Evolutionary conservation across 768 basidiomycete species (phyloP).

Genomic region (Serendipita sp.): DNA sequence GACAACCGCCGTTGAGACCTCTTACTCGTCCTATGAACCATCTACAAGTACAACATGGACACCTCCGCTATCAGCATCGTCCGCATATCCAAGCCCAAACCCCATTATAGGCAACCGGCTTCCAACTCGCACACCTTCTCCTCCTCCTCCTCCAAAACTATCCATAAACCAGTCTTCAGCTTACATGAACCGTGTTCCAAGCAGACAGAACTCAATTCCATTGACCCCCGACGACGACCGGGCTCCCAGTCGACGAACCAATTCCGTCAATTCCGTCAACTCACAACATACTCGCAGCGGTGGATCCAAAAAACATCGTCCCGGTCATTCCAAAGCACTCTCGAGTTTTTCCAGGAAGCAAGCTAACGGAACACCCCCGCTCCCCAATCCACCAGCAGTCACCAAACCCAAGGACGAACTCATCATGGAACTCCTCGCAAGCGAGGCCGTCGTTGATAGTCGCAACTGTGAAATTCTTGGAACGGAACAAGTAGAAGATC

Average conservation of each 20-base stretch:
- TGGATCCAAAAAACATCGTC: neutral
- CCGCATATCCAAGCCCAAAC: neutral
- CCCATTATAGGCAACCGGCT: neutral
- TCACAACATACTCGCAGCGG: neutral
- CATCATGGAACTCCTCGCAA: conserved; percentile 75
- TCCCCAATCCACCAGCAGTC: neutral
- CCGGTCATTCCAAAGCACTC: conserved; percentile 1
- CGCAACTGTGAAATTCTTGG: conserved; percentile 63
- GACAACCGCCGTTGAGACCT: neutral
- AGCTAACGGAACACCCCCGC: neutral
- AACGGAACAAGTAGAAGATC: conserved; percentile 53
- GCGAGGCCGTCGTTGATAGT: conserved; percentile 89
- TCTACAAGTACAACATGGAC: neutral
- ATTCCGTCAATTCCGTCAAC: neutral
- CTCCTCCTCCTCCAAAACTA: neutral
- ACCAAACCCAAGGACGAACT: conserved; percentile 46
- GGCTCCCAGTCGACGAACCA: neutral
- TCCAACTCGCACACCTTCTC: conserved; percentile 1
- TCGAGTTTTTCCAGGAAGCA: neutral
- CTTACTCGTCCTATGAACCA: neutral
- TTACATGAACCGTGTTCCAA: neutral
- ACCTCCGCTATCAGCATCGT: neutral
- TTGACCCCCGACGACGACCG: neutral
- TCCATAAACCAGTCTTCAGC: neutral
- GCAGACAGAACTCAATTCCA: neutral